A percentile compares a stretch with the other conserved stretches of the same genome.
phyloP scores from a whole-genome alignment of 306 rosid genomes.

The Lathyrus sativus region DNA sequence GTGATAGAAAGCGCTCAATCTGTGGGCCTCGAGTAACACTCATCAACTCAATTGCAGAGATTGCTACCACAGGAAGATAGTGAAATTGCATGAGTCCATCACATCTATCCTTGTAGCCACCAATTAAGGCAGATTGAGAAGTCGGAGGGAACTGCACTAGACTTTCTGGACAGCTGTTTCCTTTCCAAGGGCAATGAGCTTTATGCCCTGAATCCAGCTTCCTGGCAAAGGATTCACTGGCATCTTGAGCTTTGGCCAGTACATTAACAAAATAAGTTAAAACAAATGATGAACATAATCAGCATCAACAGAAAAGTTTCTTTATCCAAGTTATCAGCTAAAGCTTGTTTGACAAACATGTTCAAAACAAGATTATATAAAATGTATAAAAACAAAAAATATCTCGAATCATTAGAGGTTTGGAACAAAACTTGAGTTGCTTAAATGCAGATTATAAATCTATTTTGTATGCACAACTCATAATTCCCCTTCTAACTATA shows the following conservation, averaged over 20 bases:
- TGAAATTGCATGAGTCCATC: slow-evolving; percentile 92
- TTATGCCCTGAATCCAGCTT: slow-evolving; percentile 86
- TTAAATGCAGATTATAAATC: background rate
- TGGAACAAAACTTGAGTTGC: slow-evolving; percentile 9
- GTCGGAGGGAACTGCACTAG: slow-evolving; percentile 98
- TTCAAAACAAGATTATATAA: slow-evolving; percentile 19
- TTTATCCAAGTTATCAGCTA: slow-evolving; percentile 15
- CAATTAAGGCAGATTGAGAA: slow-evolving; percentile 83
- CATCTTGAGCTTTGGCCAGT: slow-evolving; percentile 70
- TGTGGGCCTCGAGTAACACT: slow-evolving; percentile 68
- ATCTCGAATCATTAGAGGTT: background rate
- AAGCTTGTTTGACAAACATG: slow-evolving; percentile 26
- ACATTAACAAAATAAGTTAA: slow-evolving; percentile 41
- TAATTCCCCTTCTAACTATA: background rate
- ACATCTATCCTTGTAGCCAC: slow-evolving; percentile 96
- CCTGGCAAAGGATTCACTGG: slow-evolving; percentile 76
- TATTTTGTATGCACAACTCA: background rate
- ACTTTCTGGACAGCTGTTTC: slow-evolving; percentile 96
- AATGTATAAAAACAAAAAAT: slow-evolving; percentile 10
- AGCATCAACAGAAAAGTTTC: slow-evolving; percentile 35
- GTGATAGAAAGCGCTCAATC: slow-evolving; percentile 75
- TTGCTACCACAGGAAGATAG: slow-evolving; percentile 75
- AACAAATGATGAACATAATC: slow-evolving; percentile 23
- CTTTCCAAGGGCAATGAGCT: slow-evolving; percentile 89
- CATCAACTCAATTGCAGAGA: slow-evolving; percentile 83